A percentile compares a stretch with the other conserved stretches of the same genome.
phyloP scores from a whole-genome alignment of 345 rosid genomes.

The Arabidopsis arenosa region DNA sequence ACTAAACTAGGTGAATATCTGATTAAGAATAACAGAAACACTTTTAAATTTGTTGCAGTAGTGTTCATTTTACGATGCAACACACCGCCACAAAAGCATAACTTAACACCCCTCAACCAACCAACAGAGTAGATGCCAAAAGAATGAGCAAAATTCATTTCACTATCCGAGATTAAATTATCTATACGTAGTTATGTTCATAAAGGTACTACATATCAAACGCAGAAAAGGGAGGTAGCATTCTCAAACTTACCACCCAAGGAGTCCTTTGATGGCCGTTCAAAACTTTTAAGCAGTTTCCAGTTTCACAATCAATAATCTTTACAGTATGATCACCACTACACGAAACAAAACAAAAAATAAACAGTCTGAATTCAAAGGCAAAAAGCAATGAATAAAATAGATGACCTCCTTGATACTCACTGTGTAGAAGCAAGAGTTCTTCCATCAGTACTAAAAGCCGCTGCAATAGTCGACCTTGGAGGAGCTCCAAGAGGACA shows the following conservation, averaged over 20 bases:
- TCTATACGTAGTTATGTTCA: not conserved
- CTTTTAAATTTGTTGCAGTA: not conserved
- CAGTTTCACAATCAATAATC: constrained; percentile 84
- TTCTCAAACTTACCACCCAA: constrained; percentile 83
- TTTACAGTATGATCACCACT: constrained; percentile 93
- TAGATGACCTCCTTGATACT: constrained; percentile 13
- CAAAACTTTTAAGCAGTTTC: constrained; percentile 85
- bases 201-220: constrained; percentile 2
- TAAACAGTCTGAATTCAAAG: constrained; percentile 3
- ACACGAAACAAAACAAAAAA: constrained; percentile 29
- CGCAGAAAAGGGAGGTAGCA: constrained; percentile 1
- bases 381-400: not conserved
- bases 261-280: constrained; percentile 94
- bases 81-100: not conserved
- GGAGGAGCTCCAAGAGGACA: constrained; percentile 75
- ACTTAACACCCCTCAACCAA: constrained; percentile 6
- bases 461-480: constrained; percentile 89
- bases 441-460: constrained; percentile 83
- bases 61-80: constrained; percentile 1
- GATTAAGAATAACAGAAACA: constrained; percentile 1
- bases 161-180: not conserved
- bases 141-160: constrained; percentile 5
- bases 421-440: constrained; percentile 90
- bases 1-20: not conserved
- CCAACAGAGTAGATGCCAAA: not conserved